Evolutionary conservation across 2,329 filamentous ascomycete genomes (phyloP), one percentile per base, ranked within the genome.

Genomic region (Stemphylium vesicarium): DNA sequence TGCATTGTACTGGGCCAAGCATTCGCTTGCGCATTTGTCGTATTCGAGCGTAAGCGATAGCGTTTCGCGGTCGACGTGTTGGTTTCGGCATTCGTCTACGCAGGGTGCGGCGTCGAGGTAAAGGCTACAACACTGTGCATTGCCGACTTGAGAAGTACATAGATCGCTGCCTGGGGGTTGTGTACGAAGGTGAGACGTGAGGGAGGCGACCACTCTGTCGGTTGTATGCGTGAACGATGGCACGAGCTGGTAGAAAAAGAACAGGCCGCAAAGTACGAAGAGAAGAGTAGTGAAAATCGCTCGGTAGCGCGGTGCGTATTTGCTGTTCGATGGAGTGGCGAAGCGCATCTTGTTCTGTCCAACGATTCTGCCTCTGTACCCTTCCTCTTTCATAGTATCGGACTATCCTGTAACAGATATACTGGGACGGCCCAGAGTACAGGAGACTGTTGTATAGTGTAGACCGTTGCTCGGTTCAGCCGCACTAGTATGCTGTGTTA

Each of bases 181-280:
- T 10, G 20, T 26, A 7, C 36, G 16, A 12, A 26, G 15, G 29
- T 35, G 16, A 2, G 18, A 20, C n/a, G 36, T 20, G 13, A 53
- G 9, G 7, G 36, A 33, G 10, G 24, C 32, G 26, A 42, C n/a
- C 11, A 52, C 15, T 2, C 11, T n/a, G 26, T 47, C 41, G 13
- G 42, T 38, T 4, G 37, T 24, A 11, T 15, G 11, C 4, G 47
- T 51, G n/a, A 45, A 50, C 12, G 22, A 37, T 2, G 53, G 56
- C 2, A 56, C 22, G 18, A 59, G 42, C 9, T 55, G 51, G 35
- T 58, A 58, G 46, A 58, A 41, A 33, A 58, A 47, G 24, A 58
- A 20, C n/a, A 53, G 51, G 32, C 55, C 38, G 15, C 55, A 55
- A 8, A 46, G 24, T 26, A 43, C 31, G 33, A 55, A 11, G 29